phyloP scores from a whole-genome alignment of 441 rosid species.

The Raphanus hybrid region DNA sequence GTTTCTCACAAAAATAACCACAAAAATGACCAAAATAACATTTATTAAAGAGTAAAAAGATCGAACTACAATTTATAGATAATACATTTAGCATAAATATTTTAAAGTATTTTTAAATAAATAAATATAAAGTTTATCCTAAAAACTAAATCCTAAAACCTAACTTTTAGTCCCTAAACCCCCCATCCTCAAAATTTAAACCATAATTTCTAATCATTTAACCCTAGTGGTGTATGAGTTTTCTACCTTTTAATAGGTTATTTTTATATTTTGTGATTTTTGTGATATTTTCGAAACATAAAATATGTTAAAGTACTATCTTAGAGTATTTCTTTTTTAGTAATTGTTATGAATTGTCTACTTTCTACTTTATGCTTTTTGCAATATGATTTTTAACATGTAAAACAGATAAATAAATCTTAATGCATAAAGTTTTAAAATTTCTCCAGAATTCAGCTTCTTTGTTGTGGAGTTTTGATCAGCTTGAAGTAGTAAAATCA shows the following conservation, averaged over 20 bases:
- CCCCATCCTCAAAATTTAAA: background rate
- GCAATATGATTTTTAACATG: background rate
- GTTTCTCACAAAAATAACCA: background rate
- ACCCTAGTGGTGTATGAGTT: background rate
- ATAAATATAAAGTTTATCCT: background rate
- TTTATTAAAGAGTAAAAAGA: background rate
- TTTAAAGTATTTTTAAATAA: no score
- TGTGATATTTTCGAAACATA: background rate
- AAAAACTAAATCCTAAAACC: background rate
- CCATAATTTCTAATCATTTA: background rate
- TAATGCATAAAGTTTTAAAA: background rate
- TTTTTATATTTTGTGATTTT: background rate
- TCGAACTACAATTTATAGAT: no score
- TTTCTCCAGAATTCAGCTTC: background rate
- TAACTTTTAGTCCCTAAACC: background rate
- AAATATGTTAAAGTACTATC: no score
- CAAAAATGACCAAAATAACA: no score
- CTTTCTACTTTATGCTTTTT: background rate
- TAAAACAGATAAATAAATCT: background rate
- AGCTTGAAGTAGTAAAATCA: background rate
- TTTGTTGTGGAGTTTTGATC: background rate
- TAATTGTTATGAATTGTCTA: background rate
- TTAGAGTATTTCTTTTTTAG: no score
- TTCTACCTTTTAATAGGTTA: background rate
- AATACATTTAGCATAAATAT: background rate